phyloP scores from a whole-genome alignment of 1,284 basidiomycete genomes.

The Ganoderma lingzhi region DNA sequence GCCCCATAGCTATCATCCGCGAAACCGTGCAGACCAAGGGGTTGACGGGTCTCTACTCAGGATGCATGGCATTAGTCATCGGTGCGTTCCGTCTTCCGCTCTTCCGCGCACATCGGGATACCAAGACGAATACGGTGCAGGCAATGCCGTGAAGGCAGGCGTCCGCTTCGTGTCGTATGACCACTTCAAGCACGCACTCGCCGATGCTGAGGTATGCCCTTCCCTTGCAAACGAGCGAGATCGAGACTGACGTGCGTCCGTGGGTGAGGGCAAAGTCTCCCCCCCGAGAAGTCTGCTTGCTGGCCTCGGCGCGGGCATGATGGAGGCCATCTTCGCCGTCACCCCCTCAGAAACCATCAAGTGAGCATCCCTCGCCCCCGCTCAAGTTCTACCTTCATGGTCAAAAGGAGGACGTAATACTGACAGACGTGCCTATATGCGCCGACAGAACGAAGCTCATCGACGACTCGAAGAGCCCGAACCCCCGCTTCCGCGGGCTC shows the following conservation, averaged over 20 bases:
- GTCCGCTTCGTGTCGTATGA: slow-evolving; percentile 97
- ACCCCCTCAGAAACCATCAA: slow-evolving; percentile 99
- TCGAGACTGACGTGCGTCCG: slow-evolving; percentile 19
- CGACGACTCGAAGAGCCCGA: slow-evolving; percentile 88
- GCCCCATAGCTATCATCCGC: slow-evolving; percentile 73
- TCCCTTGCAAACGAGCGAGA: not conserved
- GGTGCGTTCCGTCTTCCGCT: slow-evolving; percentile 49
- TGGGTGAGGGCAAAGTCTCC: slow-evolving; percentile 84
- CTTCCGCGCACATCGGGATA: not conserved
- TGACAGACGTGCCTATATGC: not conserved
- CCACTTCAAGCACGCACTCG: slow-evolving; percentile 87
- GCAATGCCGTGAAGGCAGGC: slow-evolving; percentile 89
- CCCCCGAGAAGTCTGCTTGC: slow-evolving; percentile 87
- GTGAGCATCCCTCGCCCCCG: slow-evolving; percentile 47
- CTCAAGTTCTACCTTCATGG: slow-evolving; percentile 13
- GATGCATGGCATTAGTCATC: slow-evolving; percentile 87
- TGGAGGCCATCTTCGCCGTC: slow-evolving; percentile 94
- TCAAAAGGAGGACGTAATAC: not conserved
- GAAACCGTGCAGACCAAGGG: slow-evolving; percentile 80
- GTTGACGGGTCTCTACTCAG: slow-evolving; percentile 83
- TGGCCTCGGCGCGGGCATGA: slow-evolving; percentile 94
- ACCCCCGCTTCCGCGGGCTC: slow-evolving; percentile 89
- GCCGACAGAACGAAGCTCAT: slow-evolving; percentile 91
- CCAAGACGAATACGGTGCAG: slow-evolving; percentile 20
- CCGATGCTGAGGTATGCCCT: slow-evolving; percentile 77